Evolutionary conservation across 805 yeast species (phyloP).

Genomic region (Sugiyamaella marilandica): DNA sequence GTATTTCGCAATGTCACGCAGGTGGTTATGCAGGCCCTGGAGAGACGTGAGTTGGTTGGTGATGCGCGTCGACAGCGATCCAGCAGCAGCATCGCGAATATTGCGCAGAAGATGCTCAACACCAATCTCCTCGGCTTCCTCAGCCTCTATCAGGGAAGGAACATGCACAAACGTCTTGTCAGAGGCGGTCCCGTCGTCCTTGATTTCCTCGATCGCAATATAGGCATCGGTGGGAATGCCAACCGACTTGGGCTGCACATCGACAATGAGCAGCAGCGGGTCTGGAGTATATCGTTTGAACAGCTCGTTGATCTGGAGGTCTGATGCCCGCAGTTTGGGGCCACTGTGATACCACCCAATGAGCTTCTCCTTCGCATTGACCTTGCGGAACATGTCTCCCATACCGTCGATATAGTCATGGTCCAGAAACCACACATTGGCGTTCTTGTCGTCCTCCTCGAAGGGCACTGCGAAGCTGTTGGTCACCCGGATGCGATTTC

Average conservation of each 20-base stretch:
- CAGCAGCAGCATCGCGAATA: conserved; percentile 94
- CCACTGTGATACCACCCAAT: conserved; percentile 99
- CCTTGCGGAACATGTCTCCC: conserved; percentile 97
- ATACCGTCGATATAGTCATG: conserved; percentile 93
- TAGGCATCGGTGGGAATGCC: conserved; percentile 97
- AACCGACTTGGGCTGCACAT: conserved; percentile 76
- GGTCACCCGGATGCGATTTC: conserved; percentile 59
- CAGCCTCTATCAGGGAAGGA: conserved; percentile 91
- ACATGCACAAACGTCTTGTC: conserved; percentile 91
- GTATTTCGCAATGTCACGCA: conserved; percentile 72
- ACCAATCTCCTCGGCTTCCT: conserved; percentile 98
- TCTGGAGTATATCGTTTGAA: conserved; percentile 77
- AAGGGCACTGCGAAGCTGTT: conserved; percentile 97
- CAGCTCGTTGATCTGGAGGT: conserved; percentile 82
- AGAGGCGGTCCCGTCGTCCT: conserved; percentile 90
- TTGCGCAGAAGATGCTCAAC: conserved; percentile 95
- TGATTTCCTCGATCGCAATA: conserved; percentile 88
- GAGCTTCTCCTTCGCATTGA: conserved; percentile 92
- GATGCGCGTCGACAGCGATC: conserved; percentile 77
- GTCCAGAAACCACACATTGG: conserved; percentile 94
- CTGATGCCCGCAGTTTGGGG: conserved; percentile 83
- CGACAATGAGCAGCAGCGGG: conserved; percentile 85
- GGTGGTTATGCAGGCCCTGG: conserved; percentile 75
- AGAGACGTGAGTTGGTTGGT: conserved; percentile 87
- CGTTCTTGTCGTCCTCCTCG: conserved; percentile 90